Base-by-base conservation (phyloP, 192 early-diverging fungal genomes). In the Jimgerdemannia flammicorona region DNA sequence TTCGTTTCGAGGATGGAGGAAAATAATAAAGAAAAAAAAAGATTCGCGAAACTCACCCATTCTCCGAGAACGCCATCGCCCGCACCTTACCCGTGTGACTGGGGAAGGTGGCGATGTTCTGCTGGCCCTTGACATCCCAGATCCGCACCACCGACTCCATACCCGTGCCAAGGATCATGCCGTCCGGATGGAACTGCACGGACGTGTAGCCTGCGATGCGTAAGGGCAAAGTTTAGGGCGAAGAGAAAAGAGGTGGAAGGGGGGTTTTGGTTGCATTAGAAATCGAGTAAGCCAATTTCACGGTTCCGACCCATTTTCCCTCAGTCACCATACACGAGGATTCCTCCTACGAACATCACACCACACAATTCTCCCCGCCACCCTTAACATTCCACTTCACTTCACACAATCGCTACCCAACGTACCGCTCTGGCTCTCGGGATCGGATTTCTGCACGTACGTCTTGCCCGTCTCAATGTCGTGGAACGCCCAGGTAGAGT, bases 151-250 rank as follows among this genome's bases (percentile, higher is more conserved):
- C 78, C 3, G 89, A 87, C 66, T 95, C 92, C 0, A 91, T 92
- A 64, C 93, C 95, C 3, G 94, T 90, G 9, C 86, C 97, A 40
- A 97, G 73, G 66, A 99, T 90, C 70, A 93, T 82, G 75, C 96
- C 97, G 80, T 99, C 98, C 3, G 97, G 97, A 82, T 98, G 98
- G 86, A 97, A 95, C 18, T 87, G 75, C 67, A 87, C 85, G 3
- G 87, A 76, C 4, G 88, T 86, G 78, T 91, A 95, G 42, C 88
- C 89, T 90, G 71, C 40, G 40, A 68, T 19, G 64, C 14, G 19
- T 65, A 19, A 29, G 29, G 29, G 19, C 19, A 1, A 65, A 64
- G 20, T n/a, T 73, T 0, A 68, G 6, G 41, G 29, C 79, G 44
- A 43, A 9, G 20, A 40, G 41, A 76, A 20, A 86, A 75, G 29